Evolutionary conservation across 2,329 filamentous ascomycete genomes (phyloP), one percentile per base, ranked within the genome.

Genomic region (Aaosphaeria arxii): DNA sequence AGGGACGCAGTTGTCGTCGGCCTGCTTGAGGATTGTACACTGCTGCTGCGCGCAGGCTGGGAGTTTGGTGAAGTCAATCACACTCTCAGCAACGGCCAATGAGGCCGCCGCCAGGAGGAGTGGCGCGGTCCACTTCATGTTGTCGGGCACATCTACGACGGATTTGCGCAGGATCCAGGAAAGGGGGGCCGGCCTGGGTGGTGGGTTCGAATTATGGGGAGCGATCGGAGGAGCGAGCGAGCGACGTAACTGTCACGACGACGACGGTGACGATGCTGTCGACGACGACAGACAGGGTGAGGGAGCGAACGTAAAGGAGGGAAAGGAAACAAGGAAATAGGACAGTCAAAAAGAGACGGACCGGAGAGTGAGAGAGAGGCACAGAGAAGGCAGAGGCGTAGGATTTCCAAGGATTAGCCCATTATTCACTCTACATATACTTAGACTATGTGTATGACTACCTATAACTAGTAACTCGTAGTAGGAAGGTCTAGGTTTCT

Each of bases 1-100:
- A 4, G 86, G 85, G 1, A 86, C 78, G 69, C 90, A 95, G 52
- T 77, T 82, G 41, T 79, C 80, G 62, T 91, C 88, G 49, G 87
- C 89, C 11, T 51, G 44, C 29, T 56, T 44, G 46, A 74, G 62
- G 42, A 63, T 48, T 11, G 56, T 49, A 49, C 71, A 73, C 7
- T n/a, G 7, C 46, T 50, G 41, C 24, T 62, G 50, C 2, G 67
- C 71, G 59, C 71, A 74, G 4, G 52, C 32, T 5, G 71, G 71
- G 1, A 73, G 62, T 11, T 62, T 56, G 43, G 55, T 56, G 51
- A 61, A 66, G 56, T 57, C 52, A 40, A 59, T 48, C n/a, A 55
- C 53, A 31, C 33, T 43, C 46, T 55, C 30, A 30, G 52, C 52
- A 6, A 35, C 28, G 30, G 40, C 43, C 2, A 28, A 17, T 5